A percentile compares a stretch with the other conserved stretches of the same genome.
phyloP scores from a whole-genome alignment of 352 stramenopile species.

The Aphanomyces astaci region DNA sequence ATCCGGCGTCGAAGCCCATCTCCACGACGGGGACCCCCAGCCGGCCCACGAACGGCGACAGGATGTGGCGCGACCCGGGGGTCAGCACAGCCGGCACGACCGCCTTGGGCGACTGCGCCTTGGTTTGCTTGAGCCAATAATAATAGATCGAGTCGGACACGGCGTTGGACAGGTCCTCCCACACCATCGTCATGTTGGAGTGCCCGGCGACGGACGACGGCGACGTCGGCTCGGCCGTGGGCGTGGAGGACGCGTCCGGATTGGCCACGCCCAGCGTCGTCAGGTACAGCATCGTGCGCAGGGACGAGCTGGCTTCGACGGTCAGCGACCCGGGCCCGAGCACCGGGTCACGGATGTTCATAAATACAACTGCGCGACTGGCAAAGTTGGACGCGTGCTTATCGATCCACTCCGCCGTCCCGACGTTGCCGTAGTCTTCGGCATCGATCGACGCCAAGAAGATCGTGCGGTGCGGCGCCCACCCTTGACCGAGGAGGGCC shows the following conservation, averaged over 20 bases:
- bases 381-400: slow-evolving; percentile 55
- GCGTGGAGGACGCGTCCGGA: slow-evolving; percentile 31
- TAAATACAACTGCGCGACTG: slow-evolving; percentile 57
- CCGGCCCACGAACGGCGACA: slow-evolving; percentile 63
- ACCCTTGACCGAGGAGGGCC: slow-evolving; percentile 52
- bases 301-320: slow-evolving; percentile 57
- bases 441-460: slow-evolving; percentile 69
- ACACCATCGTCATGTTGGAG: slow-evolving; percentile 57
- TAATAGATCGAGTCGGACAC: slow-evolving; percentile 58
- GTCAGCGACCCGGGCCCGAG: slow-evolving; percentile 49
- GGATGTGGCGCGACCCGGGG: slow-evolving; percentile 40
- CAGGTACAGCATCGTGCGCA: slow-evolving; percentile 71
- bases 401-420: slow-evolving; percentile 79
- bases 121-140: slow-evolving; percentile 56
- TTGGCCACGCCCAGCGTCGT: slow-evolving; percentile 61
- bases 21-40: slow-evolving; percentile 67
- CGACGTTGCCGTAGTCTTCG: slow-evolving; percentile 70
- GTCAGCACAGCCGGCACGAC: slow-evolving; percentile 48
- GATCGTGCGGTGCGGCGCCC: slow-evolving; percentile 68
- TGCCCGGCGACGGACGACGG: slow-evolving; percentile 15
- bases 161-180: slow-evolving; percentile 48
- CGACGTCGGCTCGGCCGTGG: not conserved
- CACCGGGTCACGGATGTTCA: slow-evolving; percentile 69
- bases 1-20: slow-evolving; percentile 58
- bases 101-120: slow-evolving; percentile 30